Evolutionary conservation across 2,329 filamentous ascomycete genomes (phyloP).

Genomic region (Penicillium italicum): DNA sequence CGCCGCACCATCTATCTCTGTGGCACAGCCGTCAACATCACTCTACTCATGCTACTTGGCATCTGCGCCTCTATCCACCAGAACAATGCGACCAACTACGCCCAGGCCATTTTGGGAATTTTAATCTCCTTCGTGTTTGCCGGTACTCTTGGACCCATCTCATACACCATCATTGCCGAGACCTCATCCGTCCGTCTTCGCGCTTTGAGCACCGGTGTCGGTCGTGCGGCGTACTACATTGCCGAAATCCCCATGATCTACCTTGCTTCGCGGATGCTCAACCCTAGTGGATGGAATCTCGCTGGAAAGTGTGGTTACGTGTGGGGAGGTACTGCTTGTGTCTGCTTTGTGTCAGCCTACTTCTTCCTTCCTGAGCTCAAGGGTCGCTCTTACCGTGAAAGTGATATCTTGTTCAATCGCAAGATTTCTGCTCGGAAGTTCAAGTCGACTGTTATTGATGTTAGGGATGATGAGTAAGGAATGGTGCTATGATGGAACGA

Average conservation of each 20-base stretch:
- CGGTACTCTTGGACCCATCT: conserved; percentile 35
- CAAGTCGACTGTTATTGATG: conserved; percentile 44
- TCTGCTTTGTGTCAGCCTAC: conserved; percentile 43
- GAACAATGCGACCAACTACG: conserved; percentile 34
- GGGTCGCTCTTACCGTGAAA: conserved; percentile 46
- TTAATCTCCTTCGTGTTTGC: conserved; percentile 43
- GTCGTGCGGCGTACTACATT: conserved; percentile 43
- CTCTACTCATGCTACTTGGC: conserved; percentile 38
- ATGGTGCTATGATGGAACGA: background rate
- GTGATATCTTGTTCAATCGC: conserved; percentile 46
- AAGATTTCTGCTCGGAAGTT: conserved; percentile 44
- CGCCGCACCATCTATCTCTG: conserved; percentile 43
- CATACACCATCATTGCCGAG: conserved; percentile 41
- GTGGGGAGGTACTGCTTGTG: conserved; percentile 45
- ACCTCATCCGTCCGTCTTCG: conserved; percentile 39
- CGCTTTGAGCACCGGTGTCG: conserved; percentile 39
- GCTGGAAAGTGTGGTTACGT: conserved; percentile 49
- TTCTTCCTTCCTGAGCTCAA: conserved; percentile 48
- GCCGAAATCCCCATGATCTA: conserved; percentile 44
- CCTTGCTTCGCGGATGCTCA: conserved; percentile 41
- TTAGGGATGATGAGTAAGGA: conserved; percentile 42
- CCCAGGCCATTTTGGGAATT: conserved; percentile 39
- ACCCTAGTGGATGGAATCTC: conserved; percentile 41
- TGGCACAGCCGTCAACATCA: conserved; percentile 35
- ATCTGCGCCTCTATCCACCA: conserved; percentile 36